Conservation (phyloP, 495 filamentous ascomycete genomes). For the Hypoxylon crocopeplum region DNA sequence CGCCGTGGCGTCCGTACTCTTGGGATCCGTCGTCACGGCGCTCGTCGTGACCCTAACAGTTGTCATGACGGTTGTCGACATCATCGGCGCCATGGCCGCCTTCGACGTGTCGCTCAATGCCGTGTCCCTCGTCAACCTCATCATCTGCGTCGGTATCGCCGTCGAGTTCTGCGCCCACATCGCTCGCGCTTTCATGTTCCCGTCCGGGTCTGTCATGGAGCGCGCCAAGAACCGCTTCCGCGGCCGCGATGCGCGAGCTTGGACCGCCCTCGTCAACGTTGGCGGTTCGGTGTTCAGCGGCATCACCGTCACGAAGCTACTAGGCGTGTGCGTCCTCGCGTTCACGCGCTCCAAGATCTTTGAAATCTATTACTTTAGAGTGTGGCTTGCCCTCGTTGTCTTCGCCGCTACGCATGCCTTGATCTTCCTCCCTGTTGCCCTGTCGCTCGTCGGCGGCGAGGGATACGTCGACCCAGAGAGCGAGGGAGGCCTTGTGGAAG, state of each 20-base stretch:
- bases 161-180: conserved; percentile 99
- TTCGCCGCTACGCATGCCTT: conserved; percentile 91
- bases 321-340: conserved; percentile 90
- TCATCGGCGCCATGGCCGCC: conserved; percentile 92
- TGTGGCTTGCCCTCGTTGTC: conserved; percentile 89
- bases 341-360: conserved; percentile 98
- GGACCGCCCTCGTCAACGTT: conserved; percentile 91
- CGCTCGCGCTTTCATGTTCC: conserved; percentile 95
- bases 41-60: conserved; percentile 84
- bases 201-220: conserved; percentile 76
- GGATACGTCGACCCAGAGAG: conserved; percentile 87
- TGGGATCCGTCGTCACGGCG: conserved; percentile 85
- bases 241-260: conserved; percentile 82
- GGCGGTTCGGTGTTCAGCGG: conserved; percentile 93
- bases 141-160: conserved; percentile 94
- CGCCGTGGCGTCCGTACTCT: conserved; percentile 72
- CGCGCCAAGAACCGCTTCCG: conserved; percentile 70
- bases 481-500: conserved; percentile 84
- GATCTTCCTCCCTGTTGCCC: conserved; percentile 87
- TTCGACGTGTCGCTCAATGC: conserved; percentile 92
- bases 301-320: conserved; percentile 92
- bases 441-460: conserved; percentile 85
- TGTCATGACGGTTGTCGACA: conserved; percentile 91
- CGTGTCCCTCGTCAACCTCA: conserved; percentile 93
- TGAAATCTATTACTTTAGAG: conserved; percentile 97